Evolutionary conservation across 345 rosid species (phyloP).

Genomic region (Theobroma cacao): DNA sequence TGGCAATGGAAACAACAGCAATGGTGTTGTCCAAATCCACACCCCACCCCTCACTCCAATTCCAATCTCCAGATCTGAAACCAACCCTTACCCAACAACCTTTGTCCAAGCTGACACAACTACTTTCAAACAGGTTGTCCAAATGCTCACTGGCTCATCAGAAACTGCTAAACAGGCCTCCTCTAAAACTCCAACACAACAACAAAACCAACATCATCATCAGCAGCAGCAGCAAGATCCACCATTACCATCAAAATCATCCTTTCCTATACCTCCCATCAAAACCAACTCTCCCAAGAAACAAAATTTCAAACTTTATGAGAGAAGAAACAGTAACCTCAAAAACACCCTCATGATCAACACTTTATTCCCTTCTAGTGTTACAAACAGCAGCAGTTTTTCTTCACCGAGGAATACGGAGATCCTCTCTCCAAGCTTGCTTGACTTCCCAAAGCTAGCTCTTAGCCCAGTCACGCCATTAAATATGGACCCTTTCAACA

Average conservation of each 20-base stretch:
- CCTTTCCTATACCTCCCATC: slow-evolving; percentile 67
- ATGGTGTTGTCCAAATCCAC: slow-evolving; percentile 39
- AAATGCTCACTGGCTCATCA: slow-evolving; percentile 84
- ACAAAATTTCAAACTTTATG: slow-evolving; percentile 79
- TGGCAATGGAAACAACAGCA: slow-evolving; percentile 36
- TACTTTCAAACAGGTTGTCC: slow-evolving; percentile 91
- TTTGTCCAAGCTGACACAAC: slow-evolving; percentile 90
- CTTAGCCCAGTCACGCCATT: slow-evolving; percentile 92
- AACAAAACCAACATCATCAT: slow-evolving; percentile 19
- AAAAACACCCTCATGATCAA: slow-evolving; percentile 88
- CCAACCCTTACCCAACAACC: slow-evolving; percentile 95
- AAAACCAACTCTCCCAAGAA: slow-evolving; percentile 53
- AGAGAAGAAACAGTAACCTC: slow-evolving; percentile 76
- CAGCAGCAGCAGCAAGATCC: slow-evolving; percentile 24
- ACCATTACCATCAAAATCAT: slow-evolving; percentile 30
- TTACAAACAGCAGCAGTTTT: slow-evolving; percentile 9
- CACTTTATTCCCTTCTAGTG: slow-evolving; percentile 54
- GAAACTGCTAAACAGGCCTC: slow-evolving; percentile 71
- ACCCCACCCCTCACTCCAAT: slow-evolving; percentile 46
- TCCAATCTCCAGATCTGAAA: slow-evolving; percentile 79
- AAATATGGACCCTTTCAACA: slow-evolving; percentile 62
- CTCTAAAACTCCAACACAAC: slow-evolving; percentile 24
- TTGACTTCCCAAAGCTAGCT: slow-evolving; percentile 84
- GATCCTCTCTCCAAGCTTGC: slow-evolving; percentile 88
- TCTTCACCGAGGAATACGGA: slow-evolving; percentile 72